These are phyloP conservation scores for Triangularia verruculosa DNA, from an alignment of 2,329 filamentous ascomycete species.

Conservation along the genomic window DNA sequence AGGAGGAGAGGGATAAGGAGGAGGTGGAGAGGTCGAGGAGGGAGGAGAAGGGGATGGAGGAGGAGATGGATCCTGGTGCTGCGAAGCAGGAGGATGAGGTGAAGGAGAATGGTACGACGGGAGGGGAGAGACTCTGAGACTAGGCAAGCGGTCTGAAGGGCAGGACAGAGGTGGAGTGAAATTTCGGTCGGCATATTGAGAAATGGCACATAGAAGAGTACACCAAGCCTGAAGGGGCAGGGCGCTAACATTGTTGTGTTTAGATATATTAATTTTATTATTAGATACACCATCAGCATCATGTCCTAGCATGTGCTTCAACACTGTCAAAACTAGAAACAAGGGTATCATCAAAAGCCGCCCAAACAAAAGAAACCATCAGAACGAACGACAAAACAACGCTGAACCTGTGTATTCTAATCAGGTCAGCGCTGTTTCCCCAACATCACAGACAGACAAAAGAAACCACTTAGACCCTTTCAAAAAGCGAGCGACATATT, in stretches of 20 bases:
- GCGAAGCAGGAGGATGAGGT: slow-evolving; percentile 7
- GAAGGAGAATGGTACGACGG: not conserved
- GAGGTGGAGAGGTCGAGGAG: slow-evolving; percentile 13
- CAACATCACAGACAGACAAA: not conserved
- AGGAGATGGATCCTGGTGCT: slow-evolving; percentile 23
- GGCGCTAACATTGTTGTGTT: too few relatives aligned
- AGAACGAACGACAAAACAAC: not conserved
- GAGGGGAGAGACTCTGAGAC: not conserved
- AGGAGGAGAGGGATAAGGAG: not conserved
- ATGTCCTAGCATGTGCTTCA: not conserved
- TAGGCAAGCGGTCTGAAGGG: too few relatives aligned
- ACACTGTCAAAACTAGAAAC: not conserved
- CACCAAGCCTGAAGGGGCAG: too few relatives aligned
- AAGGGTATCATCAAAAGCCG: not conserved
- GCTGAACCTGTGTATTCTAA: not conserved
- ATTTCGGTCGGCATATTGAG: not conserved
- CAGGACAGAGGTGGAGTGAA: not conserved
- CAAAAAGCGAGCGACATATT: not conserved
- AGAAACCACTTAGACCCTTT: not conserved
- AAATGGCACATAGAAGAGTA: not conserved
- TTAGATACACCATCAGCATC: not conserved
- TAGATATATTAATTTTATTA: not conserved
- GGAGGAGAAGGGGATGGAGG: slow-evolving; percentile 23
- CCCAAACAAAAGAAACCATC: slow-evolving; percentile 1
- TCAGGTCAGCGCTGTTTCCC: not conserved